Evolutionary conservation across 495 filamentous ascomycete species (phyloP).

Genomic region (Penicillium bovifimosum): DNA sequence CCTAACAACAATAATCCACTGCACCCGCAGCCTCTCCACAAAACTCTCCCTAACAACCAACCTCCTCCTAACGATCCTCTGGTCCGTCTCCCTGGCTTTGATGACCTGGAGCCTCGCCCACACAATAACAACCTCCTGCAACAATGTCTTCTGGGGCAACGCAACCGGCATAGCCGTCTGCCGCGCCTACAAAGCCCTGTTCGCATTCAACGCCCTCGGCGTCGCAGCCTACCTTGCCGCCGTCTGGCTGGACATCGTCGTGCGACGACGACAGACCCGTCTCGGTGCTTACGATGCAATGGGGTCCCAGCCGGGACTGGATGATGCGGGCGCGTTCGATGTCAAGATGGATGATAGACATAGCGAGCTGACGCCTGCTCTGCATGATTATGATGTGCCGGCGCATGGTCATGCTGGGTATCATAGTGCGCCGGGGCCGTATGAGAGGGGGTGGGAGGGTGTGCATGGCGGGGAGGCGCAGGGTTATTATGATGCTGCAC

Average conservation of each 20-base stretch:
- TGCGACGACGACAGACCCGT: constrained; percentile 36
- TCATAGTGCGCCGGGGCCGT: constrained; percentile 7
- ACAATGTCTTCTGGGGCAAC: constrained; percentile 48
- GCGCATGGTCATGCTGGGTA: not conserved
- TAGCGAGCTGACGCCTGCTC: constrained; percentile 7
- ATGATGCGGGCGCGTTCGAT: constrained; percentile 22
- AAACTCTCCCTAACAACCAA: constrained; percentile 51
- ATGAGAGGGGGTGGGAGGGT: constrained; percentile 10
- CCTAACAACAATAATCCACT: constrained; percentile 52
- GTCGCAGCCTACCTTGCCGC: constrained; percentile 41
- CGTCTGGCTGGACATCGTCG: constrained; percentile 48
- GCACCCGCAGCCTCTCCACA: constrained; percentile 51
- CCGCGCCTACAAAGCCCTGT: constrained; percentile 60
- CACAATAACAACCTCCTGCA: constrained; percentile 55
- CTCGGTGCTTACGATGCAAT: constrained; percentile 46
- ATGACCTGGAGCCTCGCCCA: constrained; percentile 52
- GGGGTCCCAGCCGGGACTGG: constrained; percentile 18
- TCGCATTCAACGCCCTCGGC: constrained; percentile 54
- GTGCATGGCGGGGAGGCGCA: constrained; percentile 25
- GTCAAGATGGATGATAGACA: constrained; percentile 31
- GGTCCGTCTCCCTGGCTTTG: constrained; percentile 52
- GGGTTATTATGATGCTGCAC: constrained; percentile 27
- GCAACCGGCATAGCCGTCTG: constrained; percentile 56
- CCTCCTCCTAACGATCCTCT: constrained; percentile 47
- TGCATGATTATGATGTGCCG: constrained; percentile 5